Percentiles rank a stretch among this genome's conserved stretches.
Evolutionary conservation across 768 basidiomycete genomes (phyloP).

Genomic region (Russula sp.): DNA sequence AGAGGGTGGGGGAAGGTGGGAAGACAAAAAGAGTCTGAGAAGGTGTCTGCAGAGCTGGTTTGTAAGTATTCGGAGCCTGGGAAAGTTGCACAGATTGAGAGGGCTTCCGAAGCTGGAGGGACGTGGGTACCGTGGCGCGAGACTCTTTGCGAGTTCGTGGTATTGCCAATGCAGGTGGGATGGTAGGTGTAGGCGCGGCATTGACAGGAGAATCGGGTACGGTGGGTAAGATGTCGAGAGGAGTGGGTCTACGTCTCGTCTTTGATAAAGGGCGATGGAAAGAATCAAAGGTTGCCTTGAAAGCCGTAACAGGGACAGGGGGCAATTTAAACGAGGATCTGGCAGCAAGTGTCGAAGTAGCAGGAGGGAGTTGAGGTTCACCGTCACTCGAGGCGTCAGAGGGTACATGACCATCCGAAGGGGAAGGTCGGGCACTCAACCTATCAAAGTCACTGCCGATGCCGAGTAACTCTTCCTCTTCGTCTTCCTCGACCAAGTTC

Average conservation of each 20-base stretch:
- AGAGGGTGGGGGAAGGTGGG: conserved; percentile 63
- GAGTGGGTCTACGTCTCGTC: conserved; percentile 54
- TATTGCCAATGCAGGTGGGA: conserved; percentile 22
- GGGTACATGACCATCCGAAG: conserved; percentile 31
- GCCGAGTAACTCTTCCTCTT: conserved; percentile 66
- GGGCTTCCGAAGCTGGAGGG: conserved; percentile 43
- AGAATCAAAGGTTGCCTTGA: conserved; percentile 46
- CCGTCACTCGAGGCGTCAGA: conserved; percentile 29
- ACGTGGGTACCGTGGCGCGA: conserved; percentile 49
- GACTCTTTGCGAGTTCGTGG: conserved; percentile 48
- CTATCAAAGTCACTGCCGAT: conserved; percentile 58
- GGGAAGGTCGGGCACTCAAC: conserved; percentile 30
- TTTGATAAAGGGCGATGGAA: conserved; percentile 34
- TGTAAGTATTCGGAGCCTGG: conserved; percentile 26
- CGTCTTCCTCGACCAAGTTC: conserved; percentile 76
- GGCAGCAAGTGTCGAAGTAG: conserved; percentile 18
- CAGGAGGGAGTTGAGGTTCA: conserved; percentile 10
- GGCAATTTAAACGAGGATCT: conserved; percentile 24
- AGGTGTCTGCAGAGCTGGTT: conserved; percentile 40
- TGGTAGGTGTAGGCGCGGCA: conserved; percentile 38
- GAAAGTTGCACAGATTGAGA: conserved; percentile 23
- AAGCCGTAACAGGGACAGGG: conserved; percentile 42
- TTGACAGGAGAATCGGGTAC: conserved; percentile 68
- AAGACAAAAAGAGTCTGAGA: conserved; percentile 86
- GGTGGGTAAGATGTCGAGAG: conserved; percentile 57